phyloP scores from a whole-genome alignment of 371 early-diverging fungal species.

The Paraphysoderma sedebokerense region DNA sequence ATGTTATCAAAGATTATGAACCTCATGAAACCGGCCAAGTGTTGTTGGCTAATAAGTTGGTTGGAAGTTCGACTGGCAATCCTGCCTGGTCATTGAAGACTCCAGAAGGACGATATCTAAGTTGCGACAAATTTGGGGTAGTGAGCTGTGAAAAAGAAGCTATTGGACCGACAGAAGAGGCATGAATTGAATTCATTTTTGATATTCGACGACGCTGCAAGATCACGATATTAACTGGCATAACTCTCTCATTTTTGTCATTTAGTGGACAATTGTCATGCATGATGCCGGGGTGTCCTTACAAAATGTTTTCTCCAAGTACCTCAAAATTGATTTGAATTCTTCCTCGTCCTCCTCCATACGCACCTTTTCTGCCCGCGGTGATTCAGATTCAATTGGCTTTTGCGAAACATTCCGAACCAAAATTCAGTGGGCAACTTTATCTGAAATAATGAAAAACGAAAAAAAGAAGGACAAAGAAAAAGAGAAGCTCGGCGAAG shows the following conservation, averaged over 20 bases:
- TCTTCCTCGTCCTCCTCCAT: too few species aligned
- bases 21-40: constrained; percentile 2
- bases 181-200: background rate
- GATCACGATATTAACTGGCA: too few species aligned
- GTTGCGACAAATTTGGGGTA: background rate
- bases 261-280: too few species aligned
- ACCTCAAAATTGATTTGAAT: too few species aligned
- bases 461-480: background rate
- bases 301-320: too few species aligned
- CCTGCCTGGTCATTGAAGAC: background rate
- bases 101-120: background rate
- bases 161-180: constrained; percentile 1
- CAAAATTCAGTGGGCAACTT: background rate
- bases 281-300: too few species aligned
- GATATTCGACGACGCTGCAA: too few species aligned
- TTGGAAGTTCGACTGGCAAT: background rate
- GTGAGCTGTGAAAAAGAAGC: constrained; percentile 1
- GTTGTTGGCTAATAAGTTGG: background rate
- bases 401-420: background rate
- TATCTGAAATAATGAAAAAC: background rate
- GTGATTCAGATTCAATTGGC: too few species aligned
- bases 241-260: background rate
- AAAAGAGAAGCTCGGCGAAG: constrained; percentile 3
- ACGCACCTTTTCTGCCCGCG: too few species aligned
- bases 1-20: background rate